A percentile compares a stretch with the other conserved stretches of the same genome.
These are phyloP conservation scores for Backusella mclennaniae DNA, from an alignment of 192 early-diverging fungal species.

Conservation along the genomic window DNA sequence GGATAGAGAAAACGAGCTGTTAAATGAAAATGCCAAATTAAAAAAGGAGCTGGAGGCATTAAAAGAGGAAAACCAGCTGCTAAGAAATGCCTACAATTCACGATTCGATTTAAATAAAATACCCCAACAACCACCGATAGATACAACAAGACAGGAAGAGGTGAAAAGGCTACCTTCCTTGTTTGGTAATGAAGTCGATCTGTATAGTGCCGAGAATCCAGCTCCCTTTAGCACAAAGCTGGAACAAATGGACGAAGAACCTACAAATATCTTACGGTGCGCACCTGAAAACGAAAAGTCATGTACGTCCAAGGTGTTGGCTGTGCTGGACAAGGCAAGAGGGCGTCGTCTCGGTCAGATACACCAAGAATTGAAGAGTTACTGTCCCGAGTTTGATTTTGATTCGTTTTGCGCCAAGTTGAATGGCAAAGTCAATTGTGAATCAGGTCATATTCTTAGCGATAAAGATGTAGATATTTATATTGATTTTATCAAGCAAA, in stretches of 20 bases:
- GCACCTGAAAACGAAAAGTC: slow-evolving; percentile 6
- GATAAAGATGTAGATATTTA: slow-evolving; percentile 11
- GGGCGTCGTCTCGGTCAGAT: background rate
- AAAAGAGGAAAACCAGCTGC: background rate
- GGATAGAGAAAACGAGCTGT: background rate
- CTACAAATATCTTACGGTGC: background rate
- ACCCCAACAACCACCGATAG: background rate
- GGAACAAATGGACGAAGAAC: background rate
- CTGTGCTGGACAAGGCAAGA: background rate
- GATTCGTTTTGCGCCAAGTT: background rate
- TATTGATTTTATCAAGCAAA: slow-evolving; percentile 6
- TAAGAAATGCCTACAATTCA: background rate
- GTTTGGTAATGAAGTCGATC: background rate
- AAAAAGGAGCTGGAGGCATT: background rate
- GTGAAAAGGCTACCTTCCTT: background rate
- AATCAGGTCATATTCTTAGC: background rate
- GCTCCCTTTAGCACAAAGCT: background rate
- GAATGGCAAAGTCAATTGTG: background rate
- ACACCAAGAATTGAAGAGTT: background rate
- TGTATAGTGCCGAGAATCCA: background rate
- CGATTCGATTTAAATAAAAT: background rate
- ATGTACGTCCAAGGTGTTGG: background rate
- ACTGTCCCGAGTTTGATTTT: slow-evolving; percentile 7
- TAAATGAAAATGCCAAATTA: background rate
- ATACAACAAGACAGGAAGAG: background rate